Conservation (phyloP, 495 filamentous ascomycete genomes). For the Penicillium odoratum region DNA sequence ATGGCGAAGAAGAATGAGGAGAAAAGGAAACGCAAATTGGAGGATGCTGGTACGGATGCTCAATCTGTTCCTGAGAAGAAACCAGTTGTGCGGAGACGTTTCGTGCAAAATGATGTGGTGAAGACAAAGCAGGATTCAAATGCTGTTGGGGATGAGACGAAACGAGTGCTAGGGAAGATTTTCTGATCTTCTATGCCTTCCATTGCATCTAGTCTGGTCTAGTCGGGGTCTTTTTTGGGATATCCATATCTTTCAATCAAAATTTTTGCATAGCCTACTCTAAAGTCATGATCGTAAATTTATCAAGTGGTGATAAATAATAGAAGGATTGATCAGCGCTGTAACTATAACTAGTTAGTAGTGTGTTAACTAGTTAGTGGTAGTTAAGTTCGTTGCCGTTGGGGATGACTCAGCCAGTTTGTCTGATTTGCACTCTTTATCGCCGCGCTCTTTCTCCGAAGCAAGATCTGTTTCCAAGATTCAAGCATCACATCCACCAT, state of each 20-base stretch:
- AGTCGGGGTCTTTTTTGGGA: background rate
- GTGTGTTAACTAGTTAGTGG: too few relatives aligned
- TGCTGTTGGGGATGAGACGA: conserved; percentile 63
- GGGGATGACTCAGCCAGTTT: conserved; percentile 30
- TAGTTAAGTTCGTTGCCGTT: conserved; percentile 11
- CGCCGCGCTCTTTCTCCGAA: conserved; percentile 6
- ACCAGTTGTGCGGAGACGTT: conserved; percentile 54
- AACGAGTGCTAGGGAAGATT: conserved; percentile 78
- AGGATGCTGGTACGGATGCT: conserved; percentile 18
- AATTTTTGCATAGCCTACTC: background rate
- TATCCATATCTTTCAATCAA: background rate
- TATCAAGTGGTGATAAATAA: too few relatives aligned
- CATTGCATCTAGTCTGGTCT: background rate
- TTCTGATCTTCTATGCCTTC: conserved; percentile 44
- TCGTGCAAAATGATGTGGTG: conserved; percentile 70
- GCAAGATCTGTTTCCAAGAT: background rate
- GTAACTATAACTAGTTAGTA: too few relatives aligned
- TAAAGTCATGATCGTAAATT: background rate
- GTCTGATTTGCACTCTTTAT: conserved; percentile 26
- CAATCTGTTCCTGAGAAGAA: conserved; percentile 21
- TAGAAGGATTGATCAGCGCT: background rate
- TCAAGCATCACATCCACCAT: conserved; percentile 23
- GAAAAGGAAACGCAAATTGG: conserved; percentile 50
- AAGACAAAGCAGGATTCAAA: conserved; percentile 38
- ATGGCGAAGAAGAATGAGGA: conserved; percentile 65